Evolutionary conservation across 768 basidiomycete species (phyloP), one percentile per base, ranked within the genome.

Genomic region (Mrakia frigida): DNA sequence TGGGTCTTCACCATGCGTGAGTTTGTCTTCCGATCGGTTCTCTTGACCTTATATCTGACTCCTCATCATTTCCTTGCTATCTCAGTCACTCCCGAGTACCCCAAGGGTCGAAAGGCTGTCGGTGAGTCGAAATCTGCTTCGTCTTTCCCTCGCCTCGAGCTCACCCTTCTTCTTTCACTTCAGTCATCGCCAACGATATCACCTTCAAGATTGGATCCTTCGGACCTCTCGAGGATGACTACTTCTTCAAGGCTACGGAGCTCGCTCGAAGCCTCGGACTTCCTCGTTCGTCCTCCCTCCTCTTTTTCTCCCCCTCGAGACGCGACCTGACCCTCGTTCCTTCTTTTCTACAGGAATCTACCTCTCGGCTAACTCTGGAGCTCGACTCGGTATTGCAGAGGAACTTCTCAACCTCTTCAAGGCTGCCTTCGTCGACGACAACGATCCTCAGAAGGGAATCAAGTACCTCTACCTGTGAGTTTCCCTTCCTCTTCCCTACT

Each of bases 141-240:
- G 0, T 56, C 56, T 25, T 11, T 4, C 13, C 56, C n/a, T 28
- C 10, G 2, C 5, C 56, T 7, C 23, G n/a, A 23, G 56, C 56
- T 56, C 56, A 56, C 56, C 9, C 6, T 28, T 56, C 56, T 2
- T 56, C n/a, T 28, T 11, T 56, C 7, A 6, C 23, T 53, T 28
- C 25, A 56, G 56, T 93, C 63, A 88, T 99, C 78, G 93, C 97
- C 74, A 99, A 99, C 84, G 97, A 99, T 81, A 99, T 98, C 85
- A 99, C 97, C 21, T 97, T 89, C 88, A 95, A 92, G 85, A 98
- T 98, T 79, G 97, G 97, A 73, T 98, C 97, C 18, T 99, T 99
- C 84, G 96, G 96, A 61, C 97, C 97, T 61, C 82, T 85, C 3
- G 97, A 99, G 82, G 97, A 99, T 84, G 91, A 93, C 77, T 99